Conservation (phyloP, 1,284 basidiomycete genomes). For the Cronartium ribicola region DNA sequence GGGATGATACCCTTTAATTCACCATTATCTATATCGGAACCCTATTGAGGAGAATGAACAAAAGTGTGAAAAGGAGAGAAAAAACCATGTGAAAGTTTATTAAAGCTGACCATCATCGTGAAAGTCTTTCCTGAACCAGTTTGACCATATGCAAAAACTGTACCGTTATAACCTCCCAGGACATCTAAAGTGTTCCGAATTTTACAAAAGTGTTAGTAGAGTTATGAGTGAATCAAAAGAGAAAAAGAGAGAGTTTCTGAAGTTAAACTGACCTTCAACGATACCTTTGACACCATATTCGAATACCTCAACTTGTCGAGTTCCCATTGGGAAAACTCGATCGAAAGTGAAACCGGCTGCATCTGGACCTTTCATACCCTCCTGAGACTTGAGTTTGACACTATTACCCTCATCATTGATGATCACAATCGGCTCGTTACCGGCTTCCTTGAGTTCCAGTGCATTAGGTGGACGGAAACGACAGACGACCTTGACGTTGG, state of each 20-base stretch:
- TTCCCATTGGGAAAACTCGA: conserved; percentile 88
- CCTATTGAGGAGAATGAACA: conserved; percentile 57
- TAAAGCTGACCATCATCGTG: conserved; percentile 68
- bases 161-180: conserved; percentile 97
- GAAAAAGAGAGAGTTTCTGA: not conserved
- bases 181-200: no score
- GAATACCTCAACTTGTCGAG: conserved; percentile 90
- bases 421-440: conserved; percentile 82
- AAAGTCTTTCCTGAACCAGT: conserved; percentile 96
- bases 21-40: conserved; percentile 88
- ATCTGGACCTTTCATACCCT: conserved; percentile 47
- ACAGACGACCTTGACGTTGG: conserved; percentile 74
- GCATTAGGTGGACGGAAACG: conserved; percentile 96
- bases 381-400: conserved; percentile 59
- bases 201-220: no score
- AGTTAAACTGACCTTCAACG: conserved; percentile 50
- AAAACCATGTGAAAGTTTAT: conserved; percentile 48
- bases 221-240: no score
- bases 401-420: conserved; percentile 77
- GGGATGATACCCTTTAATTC: conserved; percentile 95
- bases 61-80: conserved; percentile 38
- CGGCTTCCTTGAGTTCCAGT: conserved; percentile 75
- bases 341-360: conserved; percentile 93
- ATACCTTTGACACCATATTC: conserved; percentile 95
- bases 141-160: conserved; percentile 97